A percentile compares a stretch with the other conserved stretches of the same genome.
Conservation (phyloP, 2,329 filamentous ascomycete species). For the Fusarium bulbicola region DNA sequence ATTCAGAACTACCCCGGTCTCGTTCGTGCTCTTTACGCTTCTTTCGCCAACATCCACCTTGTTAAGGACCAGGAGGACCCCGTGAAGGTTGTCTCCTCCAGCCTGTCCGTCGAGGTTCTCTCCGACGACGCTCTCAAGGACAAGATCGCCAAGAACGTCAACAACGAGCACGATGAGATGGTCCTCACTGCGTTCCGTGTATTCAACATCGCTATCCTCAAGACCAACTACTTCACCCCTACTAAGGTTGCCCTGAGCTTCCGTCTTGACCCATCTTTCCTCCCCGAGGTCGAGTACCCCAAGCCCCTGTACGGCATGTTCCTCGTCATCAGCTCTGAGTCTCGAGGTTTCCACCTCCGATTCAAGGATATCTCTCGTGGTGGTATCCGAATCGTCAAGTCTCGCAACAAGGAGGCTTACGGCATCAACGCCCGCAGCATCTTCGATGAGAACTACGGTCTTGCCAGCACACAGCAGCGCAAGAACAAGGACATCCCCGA, state of each 20-base stretch:
- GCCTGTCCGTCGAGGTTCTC: conserved; percentile 72
- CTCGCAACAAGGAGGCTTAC: conserved; percentile 93
- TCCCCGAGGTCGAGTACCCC: conserved; percentile 91
- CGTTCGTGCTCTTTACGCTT: conserved; percentile 86
- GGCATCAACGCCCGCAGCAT: conserved; percentile 95
- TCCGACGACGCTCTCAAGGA: conserved; percentile 78
- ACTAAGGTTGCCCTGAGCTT: conserved; percentile 99
- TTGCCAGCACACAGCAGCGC: conserved; percentile 97
- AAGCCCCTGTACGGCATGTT: conserved; percentile 98
- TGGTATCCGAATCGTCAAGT: conserved; percentile 98
- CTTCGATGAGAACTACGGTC: conserved; percentile 98
- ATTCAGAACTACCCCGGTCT: conserved; percentile 90
- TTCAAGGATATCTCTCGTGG: conserved; percentile 98
- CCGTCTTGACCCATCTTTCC: conserved; percentile 87
- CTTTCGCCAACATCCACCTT: conserved; percentile 89
- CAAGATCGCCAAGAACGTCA: conserved; percentile 79
- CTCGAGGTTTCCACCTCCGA: conserved; percentile 94
- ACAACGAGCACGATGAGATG: conserved; percentile 96
- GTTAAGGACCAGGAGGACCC: conserved; percentile 61
- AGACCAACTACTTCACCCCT: conserved; percentile 97
- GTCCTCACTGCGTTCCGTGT: conserved; percentile 97
- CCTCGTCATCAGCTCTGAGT: conserved; percentile 95
- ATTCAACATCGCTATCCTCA: conserved; percentile 92
- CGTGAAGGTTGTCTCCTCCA: conserved; percentile 62
- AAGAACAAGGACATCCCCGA: conserved; percentile 99